Conservation (phyloP, 495 filamentous ascomycete species). For the Melanomma pulvis-pyrius region DNA sequence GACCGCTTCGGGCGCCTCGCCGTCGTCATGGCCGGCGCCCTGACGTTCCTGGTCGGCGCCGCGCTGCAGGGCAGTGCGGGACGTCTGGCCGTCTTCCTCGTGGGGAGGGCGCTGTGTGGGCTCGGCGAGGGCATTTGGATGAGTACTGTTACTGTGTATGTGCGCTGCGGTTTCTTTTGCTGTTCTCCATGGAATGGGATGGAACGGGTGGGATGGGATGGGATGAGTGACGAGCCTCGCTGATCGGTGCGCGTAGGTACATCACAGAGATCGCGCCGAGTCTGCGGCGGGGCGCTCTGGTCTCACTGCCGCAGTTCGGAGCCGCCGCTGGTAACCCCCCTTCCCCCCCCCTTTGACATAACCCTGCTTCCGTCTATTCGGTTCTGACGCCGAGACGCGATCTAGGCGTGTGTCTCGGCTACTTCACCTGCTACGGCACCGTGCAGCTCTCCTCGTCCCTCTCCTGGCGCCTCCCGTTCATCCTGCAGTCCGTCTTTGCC, state of each 20-base stretch:
- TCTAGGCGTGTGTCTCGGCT: slow-evolving; percentile 23
- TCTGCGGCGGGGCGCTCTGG: slow-evolving; percentile 26
- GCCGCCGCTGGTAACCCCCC: slow-evolving; percentile 15
- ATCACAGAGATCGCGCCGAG: slow-evolving; percentile 40
- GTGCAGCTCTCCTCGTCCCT: slow-evolving; percentile 27
- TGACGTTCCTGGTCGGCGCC: slow-evolving; percentile 30
- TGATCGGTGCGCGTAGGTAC: background rate
- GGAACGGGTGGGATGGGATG: background rate
- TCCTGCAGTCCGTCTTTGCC: slow-evolving; percentile 25
- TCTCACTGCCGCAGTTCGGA: slow-evolving; percentile 35
- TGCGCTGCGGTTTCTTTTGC: background rate
- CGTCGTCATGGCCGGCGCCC: slow-evolving; percentile 30
- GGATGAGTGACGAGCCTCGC: background rate
- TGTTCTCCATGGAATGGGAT: background rate
- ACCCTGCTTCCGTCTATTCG: too few species aligned
- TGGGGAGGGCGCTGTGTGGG: slow-evolving; percentile 30
- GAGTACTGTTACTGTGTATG: slow-evolving; percentile 33
- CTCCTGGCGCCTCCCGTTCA: slow-evolving; percentile 39
- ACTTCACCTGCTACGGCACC: slow-evolving; percentile 42
- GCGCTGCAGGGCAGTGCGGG: slow-evolving; percentile 27
- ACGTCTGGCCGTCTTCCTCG: slow-evolving; percentile 28
- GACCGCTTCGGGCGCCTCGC: slow-evolving; percentile 59
- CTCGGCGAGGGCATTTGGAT: slow-evolving; percentile 35
- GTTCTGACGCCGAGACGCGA: too few species aligned
- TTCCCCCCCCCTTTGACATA: too few species aligned